Conservation (phyloP, 176 grass and related monocot species). For the Oropetium thomaeum region DNA sequence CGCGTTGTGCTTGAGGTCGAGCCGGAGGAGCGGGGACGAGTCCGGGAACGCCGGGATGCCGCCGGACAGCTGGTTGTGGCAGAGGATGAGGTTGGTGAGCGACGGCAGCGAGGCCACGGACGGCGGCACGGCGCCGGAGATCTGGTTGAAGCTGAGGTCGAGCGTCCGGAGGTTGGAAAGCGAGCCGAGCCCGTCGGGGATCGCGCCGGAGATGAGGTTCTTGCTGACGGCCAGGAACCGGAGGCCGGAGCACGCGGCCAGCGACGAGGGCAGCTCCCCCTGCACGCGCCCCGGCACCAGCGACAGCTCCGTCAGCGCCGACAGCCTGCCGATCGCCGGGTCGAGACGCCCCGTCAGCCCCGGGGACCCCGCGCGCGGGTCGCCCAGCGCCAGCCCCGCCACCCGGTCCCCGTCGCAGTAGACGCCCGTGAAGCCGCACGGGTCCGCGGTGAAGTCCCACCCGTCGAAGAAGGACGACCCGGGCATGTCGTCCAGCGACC, state of each 20-base stretch:
- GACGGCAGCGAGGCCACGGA: slow-evolving; percentile 53
- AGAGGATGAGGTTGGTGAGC: slow-evolving; percentile 74
- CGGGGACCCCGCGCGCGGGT: slow-evolving; percentile 80
- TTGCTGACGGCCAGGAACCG: slow-evolving; percentile 90
- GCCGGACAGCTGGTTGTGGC: slow-evolving; percentile 77
- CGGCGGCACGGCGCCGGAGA: slow-evolving; percentile 59
- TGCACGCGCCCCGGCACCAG: slow-evolving; percentile 79
- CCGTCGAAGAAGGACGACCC: slow-evolving; percentile 72
- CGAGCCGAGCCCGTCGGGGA: slow-evolving; percentile 52
- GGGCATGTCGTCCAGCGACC: slow-evolving; percentile 85
- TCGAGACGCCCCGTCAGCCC: slow-evolving; percentile 70
- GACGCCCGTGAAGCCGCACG: slow-evolving; percentile 81
- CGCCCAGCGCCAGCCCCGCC: slow-evolving; percentile 65
- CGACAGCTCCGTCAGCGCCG: slow-evolving; percentile 76
- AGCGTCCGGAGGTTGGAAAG: slow-evolving; percentile 75
- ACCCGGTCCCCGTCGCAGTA: slow-evolving; percentile 66
- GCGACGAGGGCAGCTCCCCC: slow-evolving; percentile 52
- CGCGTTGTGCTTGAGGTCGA: slow-evolving; percentile 79
- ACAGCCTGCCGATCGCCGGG: slow-evolving; percentile 53
- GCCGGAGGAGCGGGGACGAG: slow-evolving; percentile 61
- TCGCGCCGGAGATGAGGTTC: slow-evolving; percentile 74
- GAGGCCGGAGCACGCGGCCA: slow-evolving; percentile 50
- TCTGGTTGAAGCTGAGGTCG: slow-evolving; percentile 94
- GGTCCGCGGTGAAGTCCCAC: slow-evolving; percentile 93
- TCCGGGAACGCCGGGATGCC: slow-evolving; percentile 58